These are phyloP conservation scores for Rhododendron griersonianum DNA, from an alignment of 148 eudicot species.

Conservation along the genomic window DNA sequence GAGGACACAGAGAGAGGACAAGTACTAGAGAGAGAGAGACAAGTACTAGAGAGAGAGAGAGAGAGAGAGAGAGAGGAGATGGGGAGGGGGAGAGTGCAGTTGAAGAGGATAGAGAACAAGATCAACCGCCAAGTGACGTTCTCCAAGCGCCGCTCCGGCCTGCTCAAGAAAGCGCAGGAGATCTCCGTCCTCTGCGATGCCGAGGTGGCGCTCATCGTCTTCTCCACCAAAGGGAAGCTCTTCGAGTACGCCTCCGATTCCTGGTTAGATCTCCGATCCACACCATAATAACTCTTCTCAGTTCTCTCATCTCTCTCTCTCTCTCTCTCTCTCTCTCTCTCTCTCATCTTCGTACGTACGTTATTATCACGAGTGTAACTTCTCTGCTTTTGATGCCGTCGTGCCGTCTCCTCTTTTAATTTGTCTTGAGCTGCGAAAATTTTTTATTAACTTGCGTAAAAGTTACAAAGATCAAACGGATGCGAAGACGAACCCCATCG, in stretches of 20 bases:
- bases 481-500: neutral
- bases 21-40: neutral
- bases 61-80: neutral
- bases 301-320: no score
- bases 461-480: neutral
- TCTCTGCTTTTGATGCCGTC: neutral
- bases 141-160: slow-evolving; percentile 14
- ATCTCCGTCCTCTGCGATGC: slow-evolving; percentile 21
- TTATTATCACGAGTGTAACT: no score
- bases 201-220: slow-evolving; percentile 20
- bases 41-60: neutral
- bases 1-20: neutral
- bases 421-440: no score
- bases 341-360: neutral
- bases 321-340: neutral
- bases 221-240: slow-evolving; percentile 24
- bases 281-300: no score
- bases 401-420: neutral
- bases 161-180: slow-evolving; percentile 18
- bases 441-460: neutral
- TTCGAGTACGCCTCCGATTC: slow-evolving; percentile 20
- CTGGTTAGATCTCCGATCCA: neutral
- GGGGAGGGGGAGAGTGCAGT: slow-evolving; percentile 24
- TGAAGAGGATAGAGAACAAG: slow-evolving; percentile 25
- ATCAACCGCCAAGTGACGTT: slow-evolving; percentile 22